A percentile compares a stretch with the other conserved stretches of the same genome.
Evolutionary conservation across 768 basidiomycete species (phyloP).

Genomic region (Boletus subparvulus): DNA sequence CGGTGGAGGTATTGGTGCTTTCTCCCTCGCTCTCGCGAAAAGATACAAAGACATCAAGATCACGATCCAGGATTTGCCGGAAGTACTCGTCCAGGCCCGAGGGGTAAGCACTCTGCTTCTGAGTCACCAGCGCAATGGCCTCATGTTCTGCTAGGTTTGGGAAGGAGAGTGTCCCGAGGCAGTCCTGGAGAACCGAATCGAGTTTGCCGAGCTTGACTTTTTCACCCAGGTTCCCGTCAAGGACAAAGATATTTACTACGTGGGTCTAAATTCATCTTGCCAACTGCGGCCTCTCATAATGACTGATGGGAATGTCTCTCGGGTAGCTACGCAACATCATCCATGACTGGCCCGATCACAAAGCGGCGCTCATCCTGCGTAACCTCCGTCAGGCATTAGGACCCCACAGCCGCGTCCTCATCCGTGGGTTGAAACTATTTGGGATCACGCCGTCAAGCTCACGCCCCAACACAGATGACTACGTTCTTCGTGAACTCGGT

Average conservation of each 20-base stretch:
- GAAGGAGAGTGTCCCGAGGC: slow-evolving; percentile 24
- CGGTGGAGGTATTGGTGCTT: slow-evolving; percentile 36
- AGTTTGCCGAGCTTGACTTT: slow-evolving; percentile 32
- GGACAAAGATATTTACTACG: slow-evolving; percentile 35
- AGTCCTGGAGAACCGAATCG: slow-evolving; percentile 24
- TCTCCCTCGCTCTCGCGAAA: slow-evolving; percentile 28
- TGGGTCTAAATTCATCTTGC: slow-evolving; percentile 9
- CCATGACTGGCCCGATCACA: slow-evolving; percentile 36
- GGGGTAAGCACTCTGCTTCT: not conserved
- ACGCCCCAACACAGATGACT: slow-evolving; percentile 22
- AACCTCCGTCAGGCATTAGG: slow-evolving; percentile 33
- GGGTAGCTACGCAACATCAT: slow-evolving; percentile 25
- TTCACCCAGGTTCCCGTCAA: slow-evolving; percentile 27
- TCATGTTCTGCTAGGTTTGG: slow-evolving; percentile 22
- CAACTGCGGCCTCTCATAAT: not conserved
- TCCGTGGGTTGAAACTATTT: slow-evolving; percentile 24
- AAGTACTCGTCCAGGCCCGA: slow-evolving; percentile 22
- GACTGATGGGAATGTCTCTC: not conserved
- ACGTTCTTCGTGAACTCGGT: slow-evolving; percentile 20
- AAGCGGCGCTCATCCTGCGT: slow-evolving; percentile 21
- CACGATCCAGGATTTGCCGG: slow-evolving; percentile 33
- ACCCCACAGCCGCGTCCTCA: slow-evolving; percentile 31
- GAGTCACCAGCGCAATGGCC: no score
- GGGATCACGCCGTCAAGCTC: not conserved
- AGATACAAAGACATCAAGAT: slow-evolving; percentile 29